These are phyloP conservation scores for Penicillium sp. DNA, from an alignment of 2,329 filamentous ascomycete species.

Conservation along the genomic window DNA sequence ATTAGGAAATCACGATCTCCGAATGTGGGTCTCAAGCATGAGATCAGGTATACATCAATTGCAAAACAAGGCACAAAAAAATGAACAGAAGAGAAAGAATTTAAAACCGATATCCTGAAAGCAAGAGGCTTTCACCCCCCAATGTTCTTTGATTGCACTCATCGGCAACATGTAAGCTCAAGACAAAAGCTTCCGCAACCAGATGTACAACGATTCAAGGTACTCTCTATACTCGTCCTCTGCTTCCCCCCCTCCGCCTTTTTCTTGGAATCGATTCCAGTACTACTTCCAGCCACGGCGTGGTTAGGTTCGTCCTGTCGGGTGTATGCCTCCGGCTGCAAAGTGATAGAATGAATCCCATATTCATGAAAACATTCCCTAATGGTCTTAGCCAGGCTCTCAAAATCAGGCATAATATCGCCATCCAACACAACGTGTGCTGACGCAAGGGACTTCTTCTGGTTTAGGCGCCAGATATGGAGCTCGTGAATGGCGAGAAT, in stretches of 20 bases:
- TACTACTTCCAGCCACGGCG: neutral
- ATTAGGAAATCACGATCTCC: neutral
- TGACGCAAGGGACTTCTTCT: conserved; percentile 5
- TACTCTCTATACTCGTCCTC: neutral
- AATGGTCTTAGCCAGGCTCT: conserved; percentile 6
- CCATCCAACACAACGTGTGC: conserved; percentile 6
- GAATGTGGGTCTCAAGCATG: neutral
- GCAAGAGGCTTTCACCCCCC: too few relatives aligned
- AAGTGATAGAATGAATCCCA: conserved; percentile 14
- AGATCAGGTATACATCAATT: neutral
- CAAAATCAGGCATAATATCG: conserved; percentile 5
- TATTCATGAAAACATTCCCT: conserved; percentile 13
- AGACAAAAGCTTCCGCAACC: conserved; percentile 6
- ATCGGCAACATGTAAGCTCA: conserved; percentile 5
- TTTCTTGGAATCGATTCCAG: neutral
- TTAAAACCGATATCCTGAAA: too few relatives aligned
- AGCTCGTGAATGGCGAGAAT: conserved; percentile 37
- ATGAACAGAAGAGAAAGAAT: too few relatives aligned
- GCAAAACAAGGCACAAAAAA: neutral
- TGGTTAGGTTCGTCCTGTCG: neutral
- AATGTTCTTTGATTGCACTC: neutral
- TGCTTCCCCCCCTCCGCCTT: neutral
- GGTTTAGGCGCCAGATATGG: conserved; percentile 11
- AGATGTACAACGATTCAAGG: conserved; percentile 2
- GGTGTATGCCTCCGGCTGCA: conserved; percentile 8